Conservation (phyloP, 2,329 filamentous ascomycete species). For the Exophiala lecanii-corni region DNA sequence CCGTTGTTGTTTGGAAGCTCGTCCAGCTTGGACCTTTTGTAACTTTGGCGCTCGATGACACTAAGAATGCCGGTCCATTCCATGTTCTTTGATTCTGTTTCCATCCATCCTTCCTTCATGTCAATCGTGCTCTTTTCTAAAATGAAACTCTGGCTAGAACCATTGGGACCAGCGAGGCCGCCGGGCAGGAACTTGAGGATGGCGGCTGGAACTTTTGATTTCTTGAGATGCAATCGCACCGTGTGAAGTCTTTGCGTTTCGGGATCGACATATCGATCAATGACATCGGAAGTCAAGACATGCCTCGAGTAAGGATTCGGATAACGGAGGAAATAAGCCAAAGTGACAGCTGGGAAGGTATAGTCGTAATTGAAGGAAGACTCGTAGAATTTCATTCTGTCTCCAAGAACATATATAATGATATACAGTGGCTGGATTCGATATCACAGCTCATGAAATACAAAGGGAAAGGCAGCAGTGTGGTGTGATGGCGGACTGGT, state of each 20-base stretch:
- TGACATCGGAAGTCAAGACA: slow-evolving; percentile 63
- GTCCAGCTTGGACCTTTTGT: slow-evolving; percentile 40
- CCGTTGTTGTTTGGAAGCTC: slow-evolving; percentile 10
- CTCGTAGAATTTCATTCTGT: slow-evolving; percentile 50
- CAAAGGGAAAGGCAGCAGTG: slow-evolving; percentile 4
- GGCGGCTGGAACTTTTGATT: slow-evolving; percentile 57
- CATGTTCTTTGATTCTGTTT: slow-evolving; percentile 60
- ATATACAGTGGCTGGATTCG: slow-evolving; percentile 2
- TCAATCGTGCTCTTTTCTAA: slow-evolving; percentile 60
- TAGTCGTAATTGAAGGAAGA: slow-evolving; percentile 59
- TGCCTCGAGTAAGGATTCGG: slow-evolving; percentile 63
- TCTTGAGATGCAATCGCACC: slow-evolving; percentile 58
- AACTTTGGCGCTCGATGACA: slow-evolving; percentile 58
- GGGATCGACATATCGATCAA: slow-evolving; percentile 58
- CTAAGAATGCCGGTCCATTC: slow-evolving; percentile 63
- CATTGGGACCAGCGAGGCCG: slow-evolving; percentile 53
- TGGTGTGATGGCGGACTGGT: neutral
- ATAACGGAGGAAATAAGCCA: slow-evolving; percentile 66
- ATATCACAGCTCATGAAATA: neutral
- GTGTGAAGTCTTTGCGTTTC: slow-evolving; percentile 57
- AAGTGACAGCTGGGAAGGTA: slow-evolving; percentile 60
- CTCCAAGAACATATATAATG: slow-evolving; percentile 11
- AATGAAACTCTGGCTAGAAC: slow-evolving; percentile 58
- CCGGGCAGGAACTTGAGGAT: slow-evolving; percentile 59
- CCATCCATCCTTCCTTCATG: slow-evolving; percentile 61